A percentile compares a stretch with the other conserved stretches of the same genome.
These are phyloP conservation scores for Lactarius hatsudake DNA, from an alignment of 768 basidiomycete genomes.

Conservation along the genomic window DNA sequence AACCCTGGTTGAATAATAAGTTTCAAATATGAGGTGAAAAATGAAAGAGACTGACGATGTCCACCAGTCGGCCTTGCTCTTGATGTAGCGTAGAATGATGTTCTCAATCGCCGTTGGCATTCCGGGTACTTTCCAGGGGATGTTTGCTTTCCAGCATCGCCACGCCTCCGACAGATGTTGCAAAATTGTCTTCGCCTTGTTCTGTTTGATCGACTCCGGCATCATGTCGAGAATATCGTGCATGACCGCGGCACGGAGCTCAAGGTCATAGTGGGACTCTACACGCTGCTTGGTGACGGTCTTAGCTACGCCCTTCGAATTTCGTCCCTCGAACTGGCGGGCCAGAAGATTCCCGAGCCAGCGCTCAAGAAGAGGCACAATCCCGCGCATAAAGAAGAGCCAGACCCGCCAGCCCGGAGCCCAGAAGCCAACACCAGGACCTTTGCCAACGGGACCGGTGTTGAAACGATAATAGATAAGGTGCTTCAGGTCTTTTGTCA, in stretches of 20 bases:
- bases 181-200: slow-evolving; percentile 99
- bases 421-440: slow-evolving; percentile 99
- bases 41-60: slow-evolving; percentile 59
- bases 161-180: slow-evolving; percentile 98
- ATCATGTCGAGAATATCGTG: slow-evolving; percentile 99
- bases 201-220: slow-evolving; percentile 99
- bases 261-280: slow-evolving; percentile 97
- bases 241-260: slow-evolving; percentile 98
- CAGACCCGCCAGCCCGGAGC: slow-evolving; percentile 99
- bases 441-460: slow-evolving; percentile 98
- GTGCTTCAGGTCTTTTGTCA: slow-evolving; percentile 99
- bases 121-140: slow-evolving; percentile 99
- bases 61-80: slow-evolving; percentile 99
- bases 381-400: slow-evolving; percentile 99
- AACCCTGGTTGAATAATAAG: slow-evolving; percentile 47
- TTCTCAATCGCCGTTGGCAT: slow-evolving; percentile 99
- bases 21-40: not conserved
- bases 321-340: slow-evolving; percentile 97
- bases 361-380: slow-evolving; percentile 93
- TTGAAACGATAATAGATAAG: slow-evolving; percentile 99
- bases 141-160: slow-evolving; percentile 97
- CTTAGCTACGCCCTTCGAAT: slow-evolving; percentile 94
- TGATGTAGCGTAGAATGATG: slow-evolving; percentile 98
- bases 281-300: slow-evolving; percentile 99
- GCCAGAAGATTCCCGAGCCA: slow-evolving; percentile 98